Evolutionary conservation across 768 basidiomycete species (phyloP).

Genomic region (Collybiopsis luxurians): DNA sequence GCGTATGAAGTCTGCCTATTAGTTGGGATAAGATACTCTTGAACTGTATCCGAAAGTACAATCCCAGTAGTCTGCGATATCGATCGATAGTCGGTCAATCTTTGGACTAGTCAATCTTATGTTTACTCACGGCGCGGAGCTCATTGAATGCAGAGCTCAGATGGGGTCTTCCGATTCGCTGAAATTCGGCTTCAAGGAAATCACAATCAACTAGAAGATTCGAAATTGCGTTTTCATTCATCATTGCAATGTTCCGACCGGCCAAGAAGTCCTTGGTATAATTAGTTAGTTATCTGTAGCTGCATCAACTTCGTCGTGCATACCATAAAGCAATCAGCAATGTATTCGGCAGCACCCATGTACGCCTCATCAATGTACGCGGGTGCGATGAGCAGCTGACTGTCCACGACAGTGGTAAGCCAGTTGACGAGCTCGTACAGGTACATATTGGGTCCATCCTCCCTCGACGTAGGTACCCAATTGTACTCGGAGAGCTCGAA

Average conservation of each 20-base stretch:
- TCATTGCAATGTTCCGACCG: conserved; percentile 67
- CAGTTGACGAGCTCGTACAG: conserved; percentile 94
- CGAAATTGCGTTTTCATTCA: conserved; percentile 88
- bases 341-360: conserved; percentile 82
- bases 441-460: conserved; percentile 87
- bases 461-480: conserved; percentile 76
- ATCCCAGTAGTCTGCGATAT: conserved; percentile 63
- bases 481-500: conserved; percentile 95
- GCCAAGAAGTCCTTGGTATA: conserved; percentile 76
- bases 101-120: neutral
- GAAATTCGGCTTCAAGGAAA: conserved; percentile 87
- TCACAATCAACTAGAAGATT: conserved; percentile 85
- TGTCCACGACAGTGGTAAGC: conserved; percentile 95
- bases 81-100: conserved; percentile 11
- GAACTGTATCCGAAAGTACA: conserved; percentile 67
- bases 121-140: conserved; percentile 63
- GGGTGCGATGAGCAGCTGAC: conserved; percentile 71
- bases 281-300: no score
- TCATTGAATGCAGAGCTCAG: conserved; percentile 74
- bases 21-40: conserved; percentile 74
- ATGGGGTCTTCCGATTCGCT: conserved; percentile 68
- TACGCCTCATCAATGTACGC: conserved; percentile 88
- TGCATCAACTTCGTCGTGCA: no score
- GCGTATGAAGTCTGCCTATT: conserved; percentile 66
- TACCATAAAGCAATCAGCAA: conserved; percentile 88